phyloP scores from a whole-genome alignment of 768 basidiomycete genomes.

The Amanita fuliginea region DNA sequence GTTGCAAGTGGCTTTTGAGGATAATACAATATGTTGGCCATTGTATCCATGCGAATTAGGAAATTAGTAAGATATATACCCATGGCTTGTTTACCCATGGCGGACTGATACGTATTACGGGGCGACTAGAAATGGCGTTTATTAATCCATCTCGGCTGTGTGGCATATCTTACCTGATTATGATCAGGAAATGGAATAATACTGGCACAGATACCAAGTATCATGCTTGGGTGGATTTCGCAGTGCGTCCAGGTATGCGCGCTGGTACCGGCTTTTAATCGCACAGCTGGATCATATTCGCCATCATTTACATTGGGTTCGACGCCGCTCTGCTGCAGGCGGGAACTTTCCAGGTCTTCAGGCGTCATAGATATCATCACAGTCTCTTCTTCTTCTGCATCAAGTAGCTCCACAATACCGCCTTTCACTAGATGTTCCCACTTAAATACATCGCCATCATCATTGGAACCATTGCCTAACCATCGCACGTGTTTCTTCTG shows the following conservation, averaged over 20 bases:
- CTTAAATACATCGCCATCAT: slow-evolving; percentile 56
- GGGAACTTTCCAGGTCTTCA: slow-evolving; percentile 84
- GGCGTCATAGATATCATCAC: slow-evolving; percentile 99
- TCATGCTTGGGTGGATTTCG: slow-evolving; percentile 99
- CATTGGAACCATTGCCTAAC: slow-evolving; percentile 47
- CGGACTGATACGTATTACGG: slow-evolving; percentile 99
- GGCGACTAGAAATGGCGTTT: slow-evolving; percentile 55
- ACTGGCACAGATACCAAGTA: slow-evolving; percentile 94
- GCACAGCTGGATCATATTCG: slow-evolving; percentile 79
- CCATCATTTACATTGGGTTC: slow-evolving; percentile 49
- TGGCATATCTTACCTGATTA: slow-evolving; percentile 65
- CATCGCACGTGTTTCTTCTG: slow-evolving; percentile 78
- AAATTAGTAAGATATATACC: slow-evolving; percentile 98
- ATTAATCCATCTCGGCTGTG: neutral
- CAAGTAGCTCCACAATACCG: slow-evolving; percentile 88
- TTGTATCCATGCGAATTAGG: slow-evolving; percentile 98
- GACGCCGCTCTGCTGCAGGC: slow-evolving; percentile 49
- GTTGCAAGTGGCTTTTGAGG: slow-evolving; percentile 98
- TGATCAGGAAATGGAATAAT: slow-evolving; percentile 99
- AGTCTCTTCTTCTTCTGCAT: slow-evolving; percentile 98
- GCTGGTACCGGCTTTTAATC: slow-evolving; percentile 75
- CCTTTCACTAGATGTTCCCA: slow-evolving; percentile 82
- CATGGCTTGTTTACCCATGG: slow-evolving; percentile 99
- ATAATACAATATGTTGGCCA: slow-evolving; percentile 99
- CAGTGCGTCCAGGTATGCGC: slow-evolving; percentile 97